These are phyloP conservation scores for Astrocystis sublimbata DNA, from an alignment of 495 filamentous ascomycete species.

Conservation along the genomic window DNA sequence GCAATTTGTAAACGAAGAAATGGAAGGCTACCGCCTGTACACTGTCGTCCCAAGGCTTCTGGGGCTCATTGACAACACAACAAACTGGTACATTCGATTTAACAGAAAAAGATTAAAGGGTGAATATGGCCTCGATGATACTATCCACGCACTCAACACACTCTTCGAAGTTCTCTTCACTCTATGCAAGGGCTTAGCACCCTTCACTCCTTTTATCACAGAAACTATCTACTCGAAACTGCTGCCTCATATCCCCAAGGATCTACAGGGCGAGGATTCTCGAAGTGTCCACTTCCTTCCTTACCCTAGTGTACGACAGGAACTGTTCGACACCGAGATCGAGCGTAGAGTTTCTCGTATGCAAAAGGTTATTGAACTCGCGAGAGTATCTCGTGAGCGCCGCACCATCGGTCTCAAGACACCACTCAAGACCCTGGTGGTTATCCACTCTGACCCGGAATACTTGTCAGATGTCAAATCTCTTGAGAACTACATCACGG, in stretches of 20 bases:
- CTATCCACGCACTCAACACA: slow-evolving; percentile 86
- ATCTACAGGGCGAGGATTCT: slow-evolving; percentile 67
- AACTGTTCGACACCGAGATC: slow-evolving; percentile 83
- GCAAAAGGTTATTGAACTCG: slow-evolving; percentile 94
- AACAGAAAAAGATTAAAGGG: slow-evolving; percentile 96
- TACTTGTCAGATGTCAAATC: slow-evolving; percentile 87
- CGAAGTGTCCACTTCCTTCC: slow-evolving; percentile 90
- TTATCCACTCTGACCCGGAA: slow-evolving; percentile 80
- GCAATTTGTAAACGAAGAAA: slow-evolving; percentile 92
- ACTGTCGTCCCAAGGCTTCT: slow-evolving; percentile 92
- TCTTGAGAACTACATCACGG: slow-evolving; percentile 78
- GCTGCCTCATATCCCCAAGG: slow-evolving; percentile 60
- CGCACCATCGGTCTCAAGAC: slow-evolving; percentile 83
- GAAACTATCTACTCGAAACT: slow-evolving; percentile 91
- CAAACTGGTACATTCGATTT: slow-evolving; percentile 99
- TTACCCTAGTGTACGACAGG: slow-evolving; percentile 84
- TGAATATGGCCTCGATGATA: slow-evolving; percentile 85
- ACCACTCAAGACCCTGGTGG: slow-evolving; percentile 83
- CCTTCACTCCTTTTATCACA: slow-evolving; percentile 94
- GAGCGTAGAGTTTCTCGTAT: slow-evolving; percentile 86
- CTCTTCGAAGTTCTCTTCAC: slow-evolving; percentile 97
- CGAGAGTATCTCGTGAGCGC: slow-evolving; percentile 80
- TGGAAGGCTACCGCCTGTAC: slow-evolving; percentile 85
- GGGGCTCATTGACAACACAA: slow-evolving; percentile 88
- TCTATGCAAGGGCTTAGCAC: slow-evolving; percentile 80